Conservation (phyloP, 106 monocot genomes). For the Acorus gramineus region DNA sequence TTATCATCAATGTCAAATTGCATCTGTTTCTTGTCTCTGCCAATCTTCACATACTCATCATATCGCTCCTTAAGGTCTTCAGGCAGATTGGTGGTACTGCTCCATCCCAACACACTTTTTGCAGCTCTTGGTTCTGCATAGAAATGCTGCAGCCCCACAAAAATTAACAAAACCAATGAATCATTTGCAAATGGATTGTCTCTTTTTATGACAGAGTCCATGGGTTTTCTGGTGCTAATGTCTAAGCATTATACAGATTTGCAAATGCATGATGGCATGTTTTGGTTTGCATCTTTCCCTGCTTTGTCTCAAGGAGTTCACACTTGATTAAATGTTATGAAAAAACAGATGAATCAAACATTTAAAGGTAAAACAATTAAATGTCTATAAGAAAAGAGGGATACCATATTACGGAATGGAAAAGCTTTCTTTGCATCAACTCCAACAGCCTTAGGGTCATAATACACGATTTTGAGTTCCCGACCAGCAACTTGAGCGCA, state of each 20-base stretch:
- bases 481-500: slow-evolving; percentile 73
- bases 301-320: too few species aligned
- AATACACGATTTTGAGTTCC: slow-evolving; percentile 58
- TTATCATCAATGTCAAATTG: slow-evolving; percentile 84
- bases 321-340: too few species aligned
- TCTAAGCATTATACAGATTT: too few species aligned
- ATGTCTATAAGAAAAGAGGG: too few species aligned
- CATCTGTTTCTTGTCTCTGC: slow-evolving; percentile 75
- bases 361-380: too few species aligned
- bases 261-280: too few species aligned
- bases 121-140: slow-evolving; percentile 95
- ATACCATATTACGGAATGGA: slow-evolving; percentile 93
- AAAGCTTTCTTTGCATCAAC: slow-evolving; percentile 93
- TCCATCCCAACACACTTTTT: slow-evolving; percentile 73
- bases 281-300: too few species aligned
- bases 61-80: slow-evolving; percentile 86
- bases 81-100: slow-evolving; percentile 68
- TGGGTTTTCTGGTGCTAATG: too few species aligned
- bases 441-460: slow-evolving; percentile 77
- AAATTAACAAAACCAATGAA: neutral
- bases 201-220: neutral
- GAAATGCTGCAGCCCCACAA: slow-evolving; percentile 56
- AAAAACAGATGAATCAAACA: too few species aligned
- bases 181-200: neutral
- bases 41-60: slow-evolving; percentile 74